phyloP scores from a whole-genome alignment of 1,139 yeast genomes.

The Magnusiomyces starmeri region DNA sequence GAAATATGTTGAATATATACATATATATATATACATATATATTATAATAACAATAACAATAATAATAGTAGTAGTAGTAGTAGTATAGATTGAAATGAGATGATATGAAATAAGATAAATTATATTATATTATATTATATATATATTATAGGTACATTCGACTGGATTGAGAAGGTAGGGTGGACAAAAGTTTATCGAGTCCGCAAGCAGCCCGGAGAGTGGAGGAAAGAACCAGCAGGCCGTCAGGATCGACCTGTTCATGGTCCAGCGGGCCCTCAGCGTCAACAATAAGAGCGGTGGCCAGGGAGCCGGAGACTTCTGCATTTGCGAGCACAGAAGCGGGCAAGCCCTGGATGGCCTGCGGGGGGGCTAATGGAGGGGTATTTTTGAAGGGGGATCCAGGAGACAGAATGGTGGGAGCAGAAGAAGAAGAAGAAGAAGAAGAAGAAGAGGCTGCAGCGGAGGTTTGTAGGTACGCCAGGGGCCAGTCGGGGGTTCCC shows the following conservation, averaged over 20 bases:
- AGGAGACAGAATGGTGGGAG: background rate
- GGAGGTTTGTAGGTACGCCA: constrained; percentile 1
- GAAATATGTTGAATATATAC: too few species aligned
- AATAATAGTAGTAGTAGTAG: background rate
- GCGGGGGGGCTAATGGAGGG: constrained; percentile 22
- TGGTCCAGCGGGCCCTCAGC: constrained; percentile 30
- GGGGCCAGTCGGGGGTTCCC: constrained; percentile 7
- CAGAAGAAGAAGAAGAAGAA: background rate
- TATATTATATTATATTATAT: too few species aligned
- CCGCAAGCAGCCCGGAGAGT: background rate
- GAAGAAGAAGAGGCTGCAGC: background rate
- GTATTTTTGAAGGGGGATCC: background rate
- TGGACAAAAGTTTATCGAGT: background rate
- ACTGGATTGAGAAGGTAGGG: background rate
- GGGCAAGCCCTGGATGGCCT: constrained; percentile 24
- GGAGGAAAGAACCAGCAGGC: background rate
- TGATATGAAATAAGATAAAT: background rate
- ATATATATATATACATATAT: too few species aligned
- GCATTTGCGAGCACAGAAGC: constrained; percentile 25
- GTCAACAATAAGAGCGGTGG: constrained; percentile 23
- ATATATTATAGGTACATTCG: background rate
- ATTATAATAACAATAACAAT: too few species aligned
- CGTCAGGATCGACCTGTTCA: constrained; percentile 24
- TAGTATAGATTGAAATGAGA: background rate
- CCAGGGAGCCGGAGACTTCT: constrained; percentile 17